Evolutionary conservation across 2,329 filamentous ascomycete genomes (phyloP).

Genomic region (Ceratocystis destructans): DNA sequence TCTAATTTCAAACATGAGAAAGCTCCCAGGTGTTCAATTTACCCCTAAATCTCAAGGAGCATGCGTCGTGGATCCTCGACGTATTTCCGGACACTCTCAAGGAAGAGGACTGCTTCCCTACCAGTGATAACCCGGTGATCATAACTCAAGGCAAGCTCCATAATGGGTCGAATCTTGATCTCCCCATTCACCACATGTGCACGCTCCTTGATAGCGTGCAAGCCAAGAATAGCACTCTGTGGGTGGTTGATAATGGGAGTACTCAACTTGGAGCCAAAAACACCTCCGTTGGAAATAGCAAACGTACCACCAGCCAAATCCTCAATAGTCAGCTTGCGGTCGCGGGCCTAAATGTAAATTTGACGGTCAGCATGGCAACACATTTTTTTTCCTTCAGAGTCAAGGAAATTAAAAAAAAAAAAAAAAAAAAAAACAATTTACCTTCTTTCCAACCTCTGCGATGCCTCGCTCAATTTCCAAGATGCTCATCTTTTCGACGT

Average conservation of each 20-base stretch:
- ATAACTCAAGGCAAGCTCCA: slow-evolving; percentile 96
- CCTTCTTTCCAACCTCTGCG: slow-evolving; percentile 91
- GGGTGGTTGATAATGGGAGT: slow-evolving; percentile 98
- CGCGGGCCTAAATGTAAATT: slow-evolving; percentile 52
- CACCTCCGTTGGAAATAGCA: slow-evolving; percentile 93
- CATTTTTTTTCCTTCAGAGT: neutral
- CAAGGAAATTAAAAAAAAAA: neutral
- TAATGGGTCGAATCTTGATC: slow-evolving; percentile 95
- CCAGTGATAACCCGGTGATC: slow-evolving; percentile 94
- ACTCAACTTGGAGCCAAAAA: slow-evolving; percentile 94
- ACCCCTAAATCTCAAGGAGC: slow-evolving; percentile 42
- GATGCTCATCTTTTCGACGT: slow-evolving; percentile 78
- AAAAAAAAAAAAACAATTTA: slow-evolving; percentile 25
- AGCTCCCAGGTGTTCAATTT: neutral
- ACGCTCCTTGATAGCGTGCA: slow-evolving; percentile 94
- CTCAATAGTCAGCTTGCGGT: slow-evolving; percentile 94
- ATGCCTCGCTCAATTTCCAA: slow-evolving; percentile 82
- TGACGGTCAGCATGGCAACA: slow-evolving; percentile 14
- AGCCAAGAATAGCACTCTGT: slow-evolving; percentile 79
- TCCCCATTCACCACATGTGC: slow-evolving; percentile 84
- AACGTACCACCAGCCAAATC: slow-evolving; percentile 98
- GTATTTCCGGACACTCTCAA: slow-evolving; percentile 94
- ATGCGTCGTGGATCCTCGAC: slow-evolving; percentile 92
- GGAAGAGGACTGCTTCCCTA: slow-evolving; percentile 87
- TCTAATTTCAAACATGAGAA: neutral